A percentile compares a stretch with the other conserved stretches of the same genome.
phyloP scores from a whole-genome alignment of 768 basidiomycete genomes.

The Suillus ampliporus region DNA sequence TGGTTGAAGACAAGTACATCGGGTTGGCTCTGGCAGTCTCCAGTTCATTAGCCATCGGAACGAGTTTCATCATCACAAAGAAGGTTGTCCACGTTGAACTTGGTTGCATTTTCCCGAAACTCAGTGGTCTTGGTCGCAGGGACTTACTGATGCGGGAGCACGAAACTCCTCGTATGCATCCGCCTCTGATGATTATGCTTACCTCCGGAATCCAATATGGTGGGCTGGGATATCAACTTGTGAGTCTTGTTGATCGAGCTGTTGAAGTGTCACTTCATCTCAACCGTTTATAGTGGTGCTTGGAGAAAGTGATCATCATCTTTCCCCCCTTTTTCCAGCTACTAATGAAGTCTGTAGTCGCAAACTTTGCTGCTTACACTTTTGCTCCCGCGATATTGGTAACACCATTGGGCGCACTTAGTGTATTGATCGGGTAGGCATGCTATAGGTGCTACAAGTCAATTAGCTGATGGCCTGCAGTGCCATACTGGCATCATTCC shows the following conservation, averaged over 20 bases:
- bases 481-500: constrained; percentile 91
- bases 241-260: constrained; percentile 51
- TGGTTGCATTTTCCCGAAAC: background rate
- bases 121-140: constrained; percentile 52
- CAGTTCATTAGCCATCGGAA: constrained; percentile 87
- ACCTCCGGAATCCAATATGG: constrained; percentile 93
- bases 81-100: constrained; percentile 60
- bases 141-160: constrained; percentile 84
- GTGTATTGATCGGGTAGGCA: constrained; percentile 92
- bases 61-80: constrained; percentile 98
- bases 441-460: background rate
- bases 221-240: constrained; percentile 95
- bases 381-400: constrained; percentile 98
- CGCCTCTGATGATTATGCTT: constrained; percentile 84
- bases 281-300: constrained; percentile 72
- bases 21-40: constrained; percentile 89
- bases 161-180: constrained; percentile 52
- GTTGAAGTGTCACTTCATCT: constrained; percentile 15
- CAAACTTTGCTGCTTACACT: constrained; percentile 95
- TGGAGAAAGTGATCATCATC: constrained; percentile 75
- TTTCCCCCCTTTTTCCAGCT: background rate
- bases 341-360: constrained; percentile 48
- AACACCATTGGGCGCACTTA: constrained; percentile 96
- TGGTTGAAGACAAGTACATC: constrained; percentile 95
- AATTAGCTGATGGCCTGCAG: constrained; percentile 46